Evolutionary conservation across 2,329 filamentous ascomycete species (phyloP).

Genomic region (Fusarium coicis): DNA sequence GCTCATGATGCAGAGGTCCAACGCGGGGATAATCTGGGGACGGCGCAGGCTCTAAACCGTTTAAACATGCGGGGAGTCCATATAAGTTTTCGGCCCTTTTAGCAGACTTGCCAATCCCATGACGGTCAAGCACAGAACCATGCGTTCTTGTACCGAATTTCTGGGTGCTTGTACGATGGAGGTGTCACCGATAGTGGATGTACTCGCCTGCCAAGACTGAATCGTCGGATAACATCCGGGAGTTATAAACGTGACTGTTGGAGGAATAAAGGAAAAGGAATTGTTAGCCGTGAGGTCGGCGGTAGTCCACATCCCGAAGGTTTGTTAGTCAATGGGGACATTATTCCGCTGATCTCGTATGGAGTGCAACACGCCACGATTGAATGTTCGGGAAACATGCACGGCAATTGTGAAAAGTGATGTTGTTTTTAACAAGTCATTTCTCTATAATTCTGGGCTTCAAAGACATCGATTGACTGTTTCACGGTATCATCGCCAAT

Average conservation of each 20-base stretch:
- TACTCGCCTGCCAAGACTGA: slow-evolving; percentile 8
- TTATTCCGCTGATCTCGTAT: slow-evolving; percentile 20
- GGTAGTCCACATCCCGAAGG: slow-evolving; percentile 15
- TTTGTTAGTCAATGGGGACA: slow-evolving; percentile 2
- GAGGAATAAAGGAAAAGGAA: background rate
- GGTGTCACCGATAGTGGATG: slow-evolving; percentile 12
- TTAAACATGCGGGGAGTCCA: slow-evolving; percentile 33
- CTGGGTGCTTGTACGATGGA: background rate
- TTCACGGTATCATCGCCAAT: background rate
- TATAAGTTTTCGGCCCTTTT: slow-evolving; percentile 33
- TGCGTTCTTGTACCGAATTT: background rate
- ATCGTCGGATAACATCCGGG: background rate
- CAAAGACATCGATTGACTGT: background rate
- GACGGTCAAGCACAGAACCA: slow-evolving; percentile 9
- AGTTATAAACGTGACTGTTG: background rate
- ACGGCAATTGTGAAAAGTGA: slow-evolving; percentile 25
- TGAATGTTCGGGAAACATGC: slow-evolving; percentile 3
- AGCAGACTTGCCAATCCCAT: slow-evolving; percentile 11
- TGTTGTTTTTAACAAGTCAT: background rate
- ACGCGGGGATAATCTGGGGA: slow-evolving; percentile 37
- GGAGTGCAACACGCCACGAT: slow-evolving; percentile 22
- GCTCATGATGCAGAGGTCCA: slow-evolving; percentile 1
- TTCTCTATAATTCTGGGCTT: background rate
- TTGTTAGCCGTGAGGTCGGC: background rate
- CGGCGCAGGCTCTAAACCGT: slow-evolving; percentile 17